Evolutionary conservation across 2,329 filamentous ascomycete genomes (phyloP).

Genomic region (Thielaviopsis ethacetica): DNA sequence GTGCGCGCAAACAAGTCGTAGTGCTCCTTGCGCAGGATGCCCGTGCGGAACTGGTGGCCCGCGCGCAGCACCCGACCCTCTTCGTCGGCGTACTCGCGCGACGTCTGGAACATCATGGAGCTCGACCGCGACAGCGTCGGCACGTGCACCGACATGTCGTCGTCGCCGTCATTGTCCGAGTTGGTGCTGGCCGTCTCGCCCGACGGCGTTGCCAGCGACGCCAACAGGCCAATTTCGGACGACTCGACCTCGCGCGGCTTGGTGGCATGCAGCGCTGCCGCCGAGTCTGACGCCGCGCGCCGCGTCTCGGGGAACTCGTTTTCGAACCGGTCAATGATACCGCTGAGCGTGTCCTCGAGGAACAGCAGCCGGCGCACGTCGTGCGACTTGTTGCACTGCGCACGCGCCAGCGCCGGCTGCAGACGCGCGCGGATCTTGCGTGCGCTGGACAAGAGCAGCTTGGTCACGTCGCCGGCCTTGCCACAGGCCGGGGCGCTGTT

Average conservation of each 20-base stretch:
- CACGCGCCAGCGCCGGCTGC: constrained; percentile 68
- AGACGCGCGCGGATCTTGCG: constrained; percentile 74
- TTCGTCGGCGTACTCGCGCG: constrained; percentile 37
- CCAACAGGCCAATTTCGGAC: constrained; percentile 13
- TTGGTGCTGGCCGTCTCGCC: constrained; percentile 21
- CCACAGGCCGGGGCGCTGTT: constrained; percentile 24
- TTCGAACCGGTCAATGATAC: constrained; percentile 90
- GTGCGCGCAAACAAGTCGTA: constrained; percentile 31
- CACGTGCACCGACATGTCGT: constrained; percentile 29
- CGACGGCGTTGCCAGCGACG: constrained; percentile 17
- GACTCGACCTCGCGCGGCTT: constrained; percentile 5
- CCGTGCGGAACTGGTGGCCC: constrained; percentile 39
- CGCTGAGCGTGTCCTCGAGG: constrained; percentile 72
- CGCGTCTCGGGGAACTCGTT: constrained; percentile 85
- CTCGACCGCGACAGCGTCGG: constrained; percentile 32
- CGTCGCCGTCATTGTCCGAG: constrained; percentile 22
- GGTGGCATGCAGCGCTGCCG: background rate
- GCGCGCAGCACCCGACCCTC: constrained; percentile 39
- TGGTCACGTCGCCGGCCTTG: constrained; percentile 84
- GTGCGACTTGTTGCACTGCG: constrained; percentile 49
- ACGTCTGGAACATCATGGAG: constrained; percentile 33
- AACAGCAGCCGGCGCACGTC: constrained; percentile 74
- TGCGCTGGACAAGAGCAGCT: constrained; percentile 71
- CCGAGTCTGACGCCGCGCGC: background rate
- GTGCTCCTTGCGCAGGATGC: constrained; percentile 35